Evolutionary conservation across 768 basidiomycete genomes (phyloP).

Genomic region (Sistotremastrum niveocremeum): DNA sequence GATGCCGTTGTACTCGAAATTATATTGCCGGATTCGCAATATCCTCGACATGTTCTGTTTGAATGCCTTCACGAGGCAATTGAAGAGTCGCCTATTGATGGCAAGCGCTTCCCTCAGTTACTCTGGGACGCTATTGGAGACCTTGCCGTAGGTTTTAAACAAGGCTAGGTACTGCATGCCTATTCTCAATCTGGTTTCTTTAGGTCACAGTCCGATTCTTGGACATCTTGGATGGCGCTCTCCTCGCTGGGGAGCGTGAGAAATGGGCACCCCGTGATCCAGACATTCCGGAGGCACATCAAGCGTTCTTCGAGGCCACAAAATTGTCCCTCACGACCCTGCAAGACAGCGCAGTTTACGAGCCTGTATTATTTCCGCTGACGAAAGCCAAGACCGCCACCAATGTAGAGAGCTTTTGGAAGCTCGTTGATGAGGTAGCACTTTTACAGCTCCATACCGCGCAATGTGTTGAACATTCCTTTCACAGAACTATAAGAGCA

Average conservation of each 20-base stretch:
- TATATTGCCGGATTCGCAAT: slow-evolving; percentile 56
- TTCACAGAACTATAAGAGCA: slow-evolving; percentile 41
- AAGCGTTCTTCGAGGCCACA: slow-evolving; percentile 59
- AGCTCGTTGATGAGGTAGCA: slow-evolving; percentile 33
- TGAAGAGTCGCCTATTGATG: slow-evolving; percentile 59
- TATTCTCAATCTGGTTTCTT: not conserved
- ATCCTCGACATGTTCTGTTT: slow-evolving; percentile 53
- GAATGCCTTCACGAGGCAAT: slow-evolving; percentile 57
- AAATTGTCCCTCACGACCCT: slow-evolving; percentile 46
- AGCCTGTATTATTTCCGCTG: slow-evolving; percentile 46
- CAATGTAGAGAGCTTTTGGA: slow-evolving; percentile 53
- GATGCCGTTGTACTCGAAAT: slow-evolving; percentile 78
- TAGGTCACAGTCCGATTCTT: slow-evolving; percentile 56
- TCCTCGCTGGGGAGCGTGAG: slow-evolving; percentile 43
- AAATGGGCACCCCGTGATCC: slow-evolving; percentile 36
- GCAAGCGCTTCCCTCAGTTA: slow-evolving; percentile 62
- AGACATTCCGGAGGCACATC: slow-evolving; percentile 46
- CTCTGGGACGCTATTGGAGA: slow-evolving; percentile 78
- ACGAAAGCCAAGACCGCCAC: slow-evolving; percentile 29
- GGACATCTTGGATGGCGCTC: slow-evolving; percentile 46
- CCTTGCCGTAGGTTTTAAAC: slow-evolving; percentile 41
- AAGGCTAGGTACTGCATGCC: not conserved
- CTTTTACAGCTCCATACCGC: not conserved
- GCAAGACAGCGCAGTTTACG: slow-evolving; percentile 32
- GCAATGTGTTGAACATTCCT: not conserved